Conservation (phyloP, 805 yeast species). For the Spathaspora girioi region DNA sequence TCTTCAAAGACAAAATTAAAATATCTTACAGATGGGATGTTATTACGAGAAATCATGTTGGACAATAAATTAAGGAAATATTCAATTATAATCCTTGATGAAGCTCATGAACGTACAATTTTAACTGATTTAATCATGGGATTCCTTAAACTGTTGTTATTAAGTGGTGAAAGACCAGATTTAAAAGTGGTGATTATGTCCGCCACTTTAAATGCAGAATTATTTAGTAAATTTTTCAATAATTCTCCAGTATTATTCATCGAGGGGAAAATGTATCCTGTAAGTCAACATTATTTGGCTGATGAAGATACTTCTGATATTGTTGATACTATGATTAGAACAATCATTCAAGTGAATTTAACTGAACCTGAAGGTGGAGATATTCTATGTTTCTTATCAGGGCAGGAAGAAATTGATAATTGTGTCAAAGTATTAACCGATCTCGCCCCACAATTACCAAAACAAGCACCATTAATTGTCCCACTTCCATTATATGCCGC, state of each 20-base stretch:
- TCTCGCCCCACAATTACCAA: constrained; percentile 63
- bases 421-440: constrained; percentile 60
- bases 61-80: constrained; percentile 63
- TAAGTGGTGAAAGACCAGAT: constrained; percentile 46
- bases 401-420: constrained; percentile 96
- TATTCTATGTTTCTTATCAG: constrained; percentile 87
- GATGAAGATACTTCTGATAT: constrained; percentile 68
- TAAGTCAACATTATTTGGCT: constrained; percentile 60
- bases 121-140: constrained; percentile 89
- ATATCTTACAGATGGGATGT: constrained; percentile 96
- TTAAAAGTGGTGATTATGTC: constrained; percentile 86
- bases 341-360: constrained; percentile 74
- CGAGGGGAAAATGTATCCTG: constrained; percentile 88
- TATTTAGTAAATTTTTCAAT: constrained; percentile 73
- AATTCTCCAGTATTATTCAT: constrained; percentile 80
- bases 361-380: constrained; percentile 91
- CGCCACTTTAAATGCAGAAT: constrained; percentile 92
- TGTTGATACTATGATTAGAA: constrained; percentile 71
- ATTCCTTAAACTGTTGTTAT: constrained; percentile 66
- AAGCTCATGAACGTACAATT: constrained; percentile 96
- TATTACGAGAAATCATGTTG: constrained; percentile 83
- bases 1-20: constrained; percentile 60
- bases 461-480: constrained; percentile 69
- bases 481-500: constrained; percentile 93
- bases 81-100: constrained; percentile 81